Conservation (phyloP, 805 yeast genomes). For the Myxozyma geophila region DNA sequence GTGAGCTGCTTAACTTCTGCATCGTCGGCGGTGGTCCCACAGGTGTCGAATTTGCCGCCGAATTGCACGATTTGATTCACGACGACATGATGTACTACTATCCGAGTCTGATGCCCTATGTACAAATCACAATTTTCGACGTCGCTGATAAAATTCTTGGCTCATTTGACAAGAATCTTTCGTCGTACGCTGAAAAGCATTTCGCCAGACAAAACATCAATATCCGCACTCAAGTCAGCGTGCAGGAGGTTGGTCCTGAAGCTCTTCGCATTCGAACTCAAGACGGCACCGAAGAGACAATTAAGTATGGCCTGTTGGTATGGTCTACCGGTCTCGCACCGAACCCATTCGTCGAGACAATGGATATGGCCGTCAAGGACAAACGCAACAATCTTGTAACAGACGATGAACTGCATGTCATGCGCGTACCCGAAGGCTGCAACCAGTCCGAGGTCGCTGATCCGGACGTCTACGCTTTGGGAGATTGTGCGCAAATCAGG, state of each 20-base stretch:
- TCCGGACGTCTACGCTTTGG: conserved; percentile 68
- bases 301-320: conserved; percentile 66
- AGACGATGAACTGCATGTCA: conserved; percentile 63
- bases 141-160: conserved; percentile 68
- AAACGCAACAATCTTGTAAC: conserved; percentile 61
- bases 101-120: conserved; percentile 65
- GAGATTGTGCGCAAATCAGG: conserved; percentile 70
- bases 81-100: conserved; percentile 63
- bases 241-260: conserved; percentile 59
- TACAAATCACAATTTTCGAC: conserved; percentile 70
- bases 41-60: conserved; percentile 75
- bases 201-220: conserved; percentile 65
- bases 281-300: conserved; percentile 49
- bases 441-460: conserved; percentile 11
- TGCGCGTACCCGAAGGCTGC: conserved; percentile 51
- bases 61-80: conserved; percentile 64
- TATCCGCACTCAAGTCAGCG: conserved; percentile 65
- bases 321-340: conserved; percentile 81
- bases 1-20: conserved; percentile 62
- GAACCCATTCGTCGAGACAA: conserved; percentile 59
- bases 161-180: conserved; percentile 66
- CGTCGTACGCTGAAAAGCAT: conserved; percentile 65
- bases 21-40: conserved; percentile 80
- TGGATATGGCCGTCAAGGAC: conserved; percentile 58
- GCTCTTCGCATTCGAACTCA: conserved; percentile 61